Base-by-base conservation (phyloP, 2,329 filamentous ascomycete genomes). In the Fusarium sambucinum region DNA sequence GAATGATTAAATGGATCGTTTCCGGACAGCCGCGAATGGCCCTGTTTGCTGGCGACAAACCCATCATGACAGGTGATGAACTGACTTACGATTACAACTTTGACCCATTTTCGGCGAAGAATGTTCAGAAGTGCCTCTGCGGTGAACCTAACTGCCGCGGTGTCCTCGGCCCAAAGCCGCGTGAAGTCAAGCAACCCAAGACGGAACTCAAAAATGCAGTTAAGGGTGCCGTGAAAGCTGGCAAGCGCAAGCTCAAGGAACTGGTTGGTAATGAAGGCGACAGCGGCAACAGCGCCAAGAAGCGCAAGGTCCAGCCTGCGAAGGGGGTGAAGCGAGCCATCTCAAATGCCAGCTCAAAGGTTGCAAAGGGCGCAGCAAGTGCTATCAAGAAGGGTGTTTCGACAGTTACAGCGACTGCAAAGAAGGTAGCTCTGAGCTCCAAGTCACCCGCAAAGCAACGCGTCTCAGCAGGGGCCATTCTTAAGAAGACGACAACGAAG, bases 1-100 rank as follows among this genome's bases (percentile, higher is more conserved):
- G 92, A 66, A 98, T 99, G 94, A 93, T 97, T 75, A 98, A 97
- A 79, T 97, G 94, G 93, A 95, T 94, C 65, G 96, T 99, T 55
- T 90, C 90, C 48, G 94, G 94, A 29, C 94, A 97, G 78, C 95
- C 95, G 41, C 89, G 96, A 57, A 98, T 99, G 93, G 96, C 94
- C 17, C 87, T 99, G 2, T 99, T 99, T 77, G 96, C 96, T 14
- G 95, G 95, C 32, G 92, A 96, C 72, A 85, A 86, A 47, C 93
- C 93, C 16, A 95, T 99, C 77, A 92, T 92, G 89, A 97, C 94
- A 13, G 96, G 96, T 25, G 94, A 98, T 68, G 96, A 99, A 80
- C 84, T 99, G 64, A 98, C 94, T 0, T 99, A 99, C 77, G 96
- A 99, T 83, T 90, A 90, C 82, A 90, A 90, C 76, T 90, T 90